These are phyloP conservation scores for Candida pseudofarinosa DNA, from an alignment of 805 yeast species.

Conservation along the genomic window DNA sequence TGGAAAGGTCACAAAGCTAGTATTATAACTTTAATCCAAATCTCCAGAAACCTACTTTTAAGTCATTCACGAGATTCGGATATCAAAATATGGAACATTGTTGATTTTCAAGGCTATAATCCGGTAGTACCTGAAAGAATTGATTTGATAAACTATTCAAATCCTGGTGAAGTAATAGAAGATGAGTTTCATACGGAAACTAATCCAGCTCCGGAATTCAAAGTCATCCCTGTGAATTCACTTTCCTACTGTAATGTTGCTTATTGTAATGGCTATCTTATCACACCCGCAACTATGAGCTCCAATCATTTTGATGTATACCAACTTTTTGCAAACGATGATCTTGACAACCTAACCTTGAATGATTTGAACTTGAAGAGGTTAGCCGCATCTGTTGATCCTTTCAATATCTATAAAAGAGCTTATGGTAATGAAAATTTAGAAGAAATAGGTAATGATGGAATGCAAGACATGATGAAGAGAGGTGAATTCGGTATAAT, in stretches of 20 bases:
- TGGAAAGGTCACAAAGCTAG: slow-evolving; percentile 59
- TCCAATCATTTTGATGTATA: slow-evolving; percentile 67
- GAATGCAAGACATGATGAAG: slow-evolving; percentile 4
- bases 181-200: slow-evolving; percentile 7
- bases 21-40: slow-evolving; percentile 43
- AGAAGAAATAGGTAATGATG: slow-evolving; percentile 10
- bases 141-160: slow-evolving; percentile 12
- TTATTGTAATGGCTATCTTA: slow-evolving; percentile 25
- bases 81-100: slow-evolving; percentile 43
- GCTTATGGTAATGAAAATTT: slow-evolving; percentile 4
- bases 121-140: slow-evolving; percentile 3
- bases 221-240: slow-evolving; percentile 65
- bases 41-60: slow-evolving; percentile 27
- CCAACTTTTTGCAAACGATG: slow-evolving; percentile 20
- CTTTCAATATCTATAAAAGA: slow-evolving; percentile 14
- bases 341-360: neutral
- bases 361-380: slow-evolving; percentile 22
- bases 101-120: neutral
- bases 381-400: slow-evolving; percentile 28
- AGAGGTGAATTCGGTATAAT: slow-evolving; percentile 58
- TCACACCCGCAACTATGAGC: slow-evolving; percentile 62
- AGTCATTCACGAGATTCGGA: slow-evolving; percentile 70
- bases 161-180: neutral
- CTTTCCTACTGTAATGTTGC: slow-evolving; percentile 70
- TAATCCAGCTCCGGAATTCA: slow-evolving; percentile 22